Base-by-base conservation (phyloP, 805 yeast genomes). In the Candida multigemmis region DNA sequence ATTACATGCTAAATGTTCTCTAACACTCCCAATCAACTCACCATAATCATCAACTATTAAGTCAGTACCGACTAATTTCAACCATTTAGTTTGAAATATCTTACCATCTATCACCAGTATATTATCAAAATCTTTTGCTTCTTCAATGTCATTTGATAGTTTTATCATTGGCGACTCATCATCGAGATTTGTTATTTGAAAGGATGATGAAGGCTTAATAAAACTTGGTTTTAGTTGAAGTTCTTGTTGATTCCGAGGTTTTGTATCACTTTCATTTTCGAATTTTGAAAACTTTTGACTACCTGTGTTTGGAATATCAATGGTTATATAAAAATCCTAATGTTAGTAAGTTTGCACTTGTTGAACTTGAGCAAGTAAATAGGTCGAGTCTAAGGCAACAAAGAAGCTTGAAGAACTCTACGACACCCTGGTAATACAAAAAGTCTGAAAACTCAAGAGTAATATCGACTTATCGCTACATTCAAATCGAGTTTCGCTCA, bases 71-170 rank as follows among this genome's bases (percentile, higher is more conserved):
- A 83, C 77, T 3, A 84, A 51, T 29, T 69, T 69, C 22, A 67
- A 63, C 96, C 96, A 87, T 13, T 62, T 56, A 2, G 94, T 91
- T 48, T 74, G 72, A 46, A 74, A 84, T 4, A 83, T 51, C 20
- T 67, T 59, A 12, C 65, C 66, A 33, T 61, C 65, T 3, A 55
- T 49, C 6, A 57, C 48, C 13, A 51, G 42, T 17, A 58, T 30
- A 23, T 54, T 44, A 33, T 50, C 48, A 20, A 50, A 38, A 4
- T 36, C 44, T 11, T 32, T 23, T 8, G 33, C 44, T 7, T 25
- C 28, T 12, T 42, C 46, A 4, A 31, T 43, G 23, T 56, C 56
- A 28, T 59, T 58, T 4, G 63, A 50, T 11, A 61, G 32, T 31
- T 55, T 58, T 16, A 58, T 44, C 28, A 60, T 37, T 12, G 68